A percentile compares a stretch with the other conserved stretches of the same genome.
Conservation (phyloP, 164 flowering plant genomes). For the Stephania cephalantha region DNA sequence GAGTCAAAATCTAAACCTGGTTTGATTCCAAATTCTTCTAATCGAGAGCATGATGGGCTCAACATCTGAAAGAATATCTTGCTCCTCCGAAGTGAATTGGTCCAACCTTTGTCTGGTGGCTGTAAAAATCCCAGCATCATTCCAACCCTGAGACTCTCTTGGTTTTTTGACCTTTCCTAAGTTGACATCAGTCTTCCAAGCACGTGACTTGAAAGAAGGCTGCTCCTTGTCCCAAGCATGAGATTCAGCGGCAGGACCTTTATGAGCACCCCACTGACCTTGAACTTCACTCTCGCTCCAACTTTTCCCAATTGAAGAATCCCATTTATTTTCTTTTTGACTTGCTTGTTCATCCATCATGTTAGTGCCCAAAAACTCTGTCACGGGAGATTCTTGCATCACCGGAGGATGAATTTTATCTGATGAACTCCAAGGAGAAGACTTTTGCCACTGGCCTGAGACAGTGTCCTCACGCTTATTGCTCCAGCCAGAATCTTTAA, state of each 20-base stretch:
- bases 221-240: slow-evolving; percentile 2
- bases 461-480: background rate
- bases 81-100: slow-evolving; percentile 67
- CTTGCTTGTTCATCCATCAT: background rate
- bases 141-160: slow-evolving; percentile 8
- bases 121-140: slow-evolving; percentile 29
- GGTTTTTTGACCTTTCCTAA: background rate
- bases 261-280: background rate
- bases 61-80: slow-evolving; percentile 50
- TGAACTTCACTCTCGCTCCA: slow-evolving; percentile 1
- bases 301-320: background rate
- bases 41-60: slow-evolving; percentile 60
- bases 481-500: slow-evolving; percentile 1
- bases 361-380: background rate
- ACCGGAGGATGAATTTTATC: background rate
- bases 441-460: background rate
- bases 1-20: slow-evolving; percentile 38
- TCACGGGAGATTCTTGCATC: background rate
- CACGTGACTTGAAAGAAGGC: slow-evolving; percentile 2
- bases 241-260: background rate
- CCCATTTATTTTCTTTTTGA: background rate
- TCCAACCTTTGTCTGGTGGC: slow-evolving; percentile 57
- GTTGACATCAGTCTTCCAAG: slow-evolving; percentile 7
- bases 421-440: background rate
- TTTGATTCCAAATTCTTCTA: slow-evolving; percentile 52